Evolutionary conservation across 1,284 basidiomycete species (phyloP).

Genomic region (Ganoderma resinaceum): DNA sequence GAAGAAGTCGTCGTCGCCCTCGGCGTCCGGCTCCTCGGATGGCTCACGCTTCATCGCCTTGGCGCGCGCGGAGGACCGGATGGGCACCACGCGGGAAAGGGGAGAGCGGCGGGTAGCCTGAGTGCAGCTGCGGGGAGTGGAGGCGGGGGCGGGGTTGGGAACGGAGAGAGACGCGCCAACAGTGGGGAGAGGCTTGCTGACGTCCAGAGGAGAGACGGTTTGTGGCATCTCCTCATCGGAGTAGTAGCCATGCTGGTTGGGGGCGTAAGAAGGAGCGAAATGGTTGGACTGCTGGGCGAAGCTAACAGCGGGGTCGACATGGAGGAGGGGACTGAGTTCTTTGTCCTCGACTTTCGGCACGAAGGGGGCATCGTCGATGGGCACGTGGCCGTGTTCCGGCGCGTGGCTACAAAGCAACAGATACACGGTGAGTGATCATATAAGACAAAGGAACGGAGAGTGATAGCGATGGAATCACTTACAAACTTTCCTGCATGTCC

Average conservation of each 20-base stretch:
- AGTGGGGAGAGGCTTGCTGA: conserved; percentile 1
- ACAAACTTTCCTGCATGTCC: conserved; percentile 11
- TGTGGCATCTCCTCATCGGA: neutral
- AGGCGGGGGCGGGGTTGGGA: neutral
- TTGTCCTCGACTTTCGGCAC: conserved; percentile 4
- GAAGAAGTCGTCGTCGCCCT: conserved; percentile 13
- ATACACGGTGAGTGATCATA: neutral
- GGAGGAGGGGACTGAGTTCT: neutral
- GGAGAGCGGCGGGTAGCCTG: conserved; percentile 4
- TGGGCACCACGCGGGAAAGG: neutral
- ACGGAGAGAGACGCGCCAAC: neutral
- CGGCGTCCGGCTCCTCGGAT: conserved; percentile 17
- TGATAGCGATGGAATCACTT: conserved; percentile 9
- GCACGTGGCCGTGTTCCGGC: neutral
- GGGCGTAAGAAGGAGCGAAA: neutral
- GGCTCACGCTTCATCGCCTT: neutral
- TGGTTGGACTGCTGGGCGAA: neutral
- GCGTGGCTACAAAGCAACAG: neutral
- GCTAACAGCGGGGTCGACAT: neutral
- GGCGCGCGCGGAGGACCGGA: neutral
- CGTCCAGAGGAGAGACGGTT: conserved; percentile 13
- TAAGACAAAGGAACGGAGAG: conserved; percentile 7
- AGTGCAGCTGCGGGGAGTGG: neutral
- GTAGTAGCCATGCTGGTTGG: neutral
- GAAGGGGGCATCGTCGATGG: neutral